Evolutionary conservation across 1,284 basidiomycete genomes (phyloP), one percentile per base, ranked within the genome.

Genomic region (Ganoderma lingzhi): DNA sequence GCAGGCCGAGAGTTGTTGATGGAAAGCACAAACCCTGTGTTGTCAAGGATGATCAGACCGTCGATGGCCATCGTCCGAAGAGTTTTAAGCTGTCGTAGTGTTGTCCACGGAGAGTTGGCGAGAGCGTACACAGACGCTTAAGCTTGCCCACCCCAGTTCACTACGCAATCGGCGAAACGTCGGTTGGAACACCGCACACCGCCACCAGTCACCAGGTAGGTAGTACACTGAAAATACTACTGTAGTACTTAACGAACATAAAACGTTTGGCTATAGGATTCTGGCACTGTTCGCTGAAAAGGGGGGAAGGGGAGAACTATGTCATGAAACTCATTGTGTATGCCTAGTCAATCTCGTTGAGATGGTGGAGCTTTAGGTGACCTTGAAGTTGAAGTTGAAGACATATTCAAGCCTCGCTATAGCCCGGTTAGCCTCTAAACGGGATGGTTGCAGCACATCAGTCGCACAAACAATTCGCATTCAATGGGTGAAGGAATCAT

Each of bases 21-120:
- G 1, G 53, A 63, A 15, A 59, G 41, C 59, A 83, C 91, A 76
- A 75, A 94, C 91, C 94, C 93, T 73, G 88, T 86, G 68, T 87
- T 85, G 81, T 96, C 95, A 66, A 97, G 85, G 71, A 97, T 92
- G 77, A 98, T 96, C 71, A 98, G 84, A 14, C 96, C 96, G 82
- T 98, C 96, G 79, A 98, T 92, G 68, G 88, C 88, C 87, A 96
- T 94, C 12, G 23, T 28, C 23, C 10, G 23, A 28, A 53, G 23
- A 12, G 3, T 15, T 9, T 15, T 9, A 4, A 28, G 10, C 48
- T 0, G 48, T 28, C 23, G 48, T 51, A 28, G 48, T 51, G 12
- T 28, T 12, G n/a, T 48, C n/a, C 45, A 4, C 17, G 10, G 23
- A 28, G 23, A 53, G 23, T 23, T 23, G 23, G 23, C 23, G 23